phyloP scores from a whole-genome alignment of 2,329 filamentous ascomycete species.

The Claviceps fusiformis region DNA sequence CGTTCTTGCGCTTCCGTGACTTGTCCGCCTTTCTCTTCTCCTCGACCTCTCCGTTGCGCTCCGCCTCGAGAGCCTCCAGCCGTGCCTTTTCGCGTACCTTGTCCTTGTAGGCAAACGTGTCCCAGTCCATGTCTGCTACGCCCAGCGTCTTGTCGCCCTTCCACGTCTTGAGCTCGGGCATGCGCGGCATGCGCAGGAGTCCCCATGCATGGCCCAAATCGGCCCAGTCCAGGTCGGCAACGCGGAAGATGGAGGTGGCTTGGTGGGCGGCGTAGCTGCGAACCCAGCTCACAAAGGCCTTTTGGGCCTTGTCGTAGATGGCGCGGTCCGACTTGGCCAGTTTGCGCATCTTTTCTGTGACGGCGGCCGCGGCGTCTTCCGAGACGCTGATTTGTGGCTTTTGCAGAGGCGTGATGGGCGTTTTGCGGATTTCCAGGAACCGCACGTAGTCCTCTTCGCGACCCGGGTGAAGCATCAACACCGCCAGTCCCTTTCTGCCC shows the following conservation, averaged over 20 bases:
- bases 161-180: constrained; percentile 77
- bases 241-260: constrained; percentile 79
- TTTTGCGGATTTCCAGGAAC: constrained; percentile 78
- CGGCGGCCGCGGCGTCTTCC: constrained; percentile 43
- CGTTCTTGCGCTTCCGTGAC: constrained; percentile 46
- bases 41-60: constrained; percentile 24
- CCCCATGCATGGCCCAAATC: constrained; percentile 76
- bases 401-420: constrained; percentile 55
- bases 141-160: constrained; percentile 52
- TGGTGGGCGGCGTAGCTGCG: constrained; percentile 85
- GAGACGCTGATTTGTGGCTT: constrained; percentile 43
- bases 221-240: constrained; percentile 71
- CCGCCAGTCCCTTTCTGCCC: constrained; percentile 69
- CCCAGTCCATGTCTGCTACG: constrained; percentile 51
- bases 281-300: constrained; percentile 87
- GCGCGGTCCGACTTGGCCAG: constrained; percentile 37
- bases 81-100: constrained; percentile 55
- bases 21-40: constrained; percentile 27
- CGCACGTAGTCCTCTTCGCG: constrained; percentile 80
- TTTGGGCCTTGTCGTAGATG: constrained; percentile 76
- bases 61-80: constrained; percentile 38
- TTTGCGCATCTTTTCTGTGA: constrained; percentile 47
- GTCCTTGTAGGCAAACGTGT: constrained; percentile 57
- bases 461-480: constrained; percentile 75
- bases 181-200: constrained; percentile 72